A percentile compares a stretch with the other conserved stretches of the same genome.
phyloP scores from a whole-genome alignment of 1,284 basidiomycete genomes.

The Vanrija sp. region DNA sequence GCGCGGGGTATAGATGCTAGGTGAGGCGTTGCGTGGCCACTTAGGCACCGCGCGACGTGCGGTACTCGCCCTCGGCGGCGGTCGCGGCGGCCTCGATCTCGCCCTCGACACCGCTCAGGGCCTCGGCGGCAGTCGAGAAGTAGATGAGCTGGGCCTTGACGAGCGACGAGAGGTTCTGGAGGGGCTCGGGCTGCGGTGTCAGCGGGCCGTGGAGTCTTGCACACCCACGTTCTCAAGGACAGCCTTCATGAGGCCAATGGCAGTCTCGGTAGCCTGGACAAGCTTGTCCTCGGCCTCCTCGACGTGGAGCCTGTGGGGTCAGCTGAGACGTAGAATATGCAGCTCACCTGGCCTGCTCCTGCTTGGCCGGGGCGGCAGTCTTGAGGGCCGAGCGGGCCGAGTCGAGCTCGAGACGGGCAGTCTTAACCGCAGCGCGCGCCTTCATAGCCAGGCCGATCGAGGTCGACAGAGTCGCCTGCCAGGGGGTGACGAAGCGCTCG shows the following conservation, averaged over 20 bases:
- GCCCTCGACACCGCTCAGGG: conserved; percentile 72
- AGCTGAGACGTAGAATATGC: conserved; percentile 39
- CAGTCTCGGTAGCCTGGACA: conserved; percentile 95
- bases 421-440: conserved; percentile 79
- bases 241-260: conserved; percentile 96
- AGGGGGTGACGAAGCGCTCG: conserved; percentile 77
- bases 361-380: conserved; percentile 64
- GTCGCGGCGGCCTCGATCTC: conserved; percentile 87
- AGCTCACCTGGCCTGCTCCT: conserved; percentile 72
- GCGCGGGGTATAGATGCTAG: no score
- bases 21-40: no score
- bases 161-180: conserved; percentile 89
- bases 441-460: conserved; percentile 83
- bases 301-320: conserved; percentile 57
- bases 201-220: neutral
- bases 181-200: conserved; percentile 73
- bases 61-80: conserved; percentile 86
- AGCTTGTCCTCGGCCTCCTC: conserved; percentile 95
- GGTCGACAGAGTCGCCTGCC: conserved; percentile 79
- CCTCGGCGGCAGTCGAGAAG: conserved; percentile 79
- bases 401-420: conserved; percentile 73
- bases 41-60: conserved; percentile 53
- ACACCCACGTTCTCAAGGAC: conserved; percentile 84
- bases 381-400: conserved; percentile 66
- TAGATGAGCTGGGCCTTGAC: conserved; percentile 85